These are phyloP conservation scores for Periconia sp. DNA, from an alignment of 2,329 filamentous ascomycete species.

Conservation along the genomic window DNA sequence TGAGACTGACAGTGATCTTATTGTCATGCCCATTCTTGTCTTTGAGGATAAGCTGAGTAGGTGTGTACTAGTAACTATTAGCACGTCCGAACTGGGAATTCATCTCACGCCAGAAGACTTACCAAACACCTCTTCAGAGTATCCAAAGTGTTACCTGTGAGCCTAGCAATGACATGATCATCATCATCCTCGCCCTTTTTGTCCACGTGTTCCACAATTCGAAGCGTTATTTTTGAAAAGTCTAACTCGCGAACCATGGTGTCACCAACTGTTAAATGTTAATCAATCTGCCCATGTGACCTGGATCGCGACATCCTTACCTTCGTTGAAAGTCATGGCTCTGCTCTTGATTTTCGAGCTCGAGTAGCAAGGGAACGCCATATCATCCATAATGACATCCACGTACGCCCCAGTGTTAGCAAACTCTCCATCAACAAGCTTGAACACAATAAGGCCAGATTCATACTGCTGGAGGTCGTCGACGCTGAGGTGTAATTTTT, in stretches of 20 bases:
- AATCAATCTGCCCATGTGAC: conserved; percentile 13
- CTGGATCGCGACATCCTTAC: conserved; percentile 31
- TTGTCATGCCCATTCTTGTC: conserved; percentile 74
- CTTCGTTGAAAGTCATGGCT: conserved; percentile 79
- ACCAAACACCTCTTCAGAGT: conserved; percentile 86
- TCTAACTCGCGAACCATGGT: conserved; percentile 97
- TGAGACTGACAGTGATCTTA: conserved; percentile 86
- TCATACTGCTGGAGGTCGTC: conserved; percentile 84
- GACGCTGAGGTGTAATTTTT: conserved; percentile 75
- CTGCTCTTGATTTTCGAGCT: conserved; percentile 74
- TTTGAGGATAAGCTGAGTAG: conserved; percentile 77
- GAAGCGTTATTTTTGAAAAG: conserved; percentile 87
- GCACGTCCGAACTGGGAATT: conserved; percentile 8
- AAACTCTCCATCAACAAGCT: conserved; percentile 86
- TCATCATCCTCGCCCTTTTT: conserved; percentile 68
- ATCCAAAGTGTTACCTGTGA: conserved; percentile 82
- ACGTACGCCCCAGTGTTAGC: conserved; percentile 74
- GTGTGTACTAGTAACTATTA: conserved; percentile 70
- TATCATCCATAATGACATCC: conserved; percentile 91
- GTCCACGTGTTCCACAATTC: conserved; percentile 78
- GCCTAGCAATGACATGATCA: conserved; percentile 75
- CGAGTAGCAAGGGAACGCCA: conserved; percentile 85
- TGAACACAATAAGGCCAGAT: conserved; percentile 91
- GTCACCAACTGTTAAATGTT: conserved; percentile 66
- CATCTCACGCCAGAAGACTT: conserved; percentile 42